Conservation (phyloP, 192 early-diverging fungal species). For the Umbelopsis vinacea region DNA sequence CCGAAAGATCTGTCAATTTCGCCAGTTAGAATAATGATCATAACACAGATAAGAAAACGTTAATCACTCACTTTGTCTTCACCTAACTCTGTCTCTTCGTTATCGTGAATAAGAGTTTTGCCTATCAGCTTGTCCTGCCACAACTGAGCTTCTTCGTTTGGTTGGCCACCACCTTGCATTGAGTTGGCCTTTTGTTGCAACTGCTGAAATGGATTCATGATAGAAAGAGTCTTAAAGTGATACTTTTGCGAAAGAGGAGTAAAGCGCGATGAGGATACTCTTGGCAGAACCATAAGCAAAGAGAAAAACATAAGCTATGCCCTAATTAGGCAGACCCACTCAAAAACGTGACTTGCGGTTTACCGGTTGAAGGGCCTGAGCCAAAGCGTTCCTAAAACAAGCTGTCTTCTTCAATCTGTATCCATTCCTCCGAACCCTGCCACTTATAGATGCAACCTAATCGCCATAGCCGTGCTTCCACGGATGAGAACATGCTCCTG, state of each 20-base stretch:
- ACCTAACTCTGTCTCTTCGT: background rate
- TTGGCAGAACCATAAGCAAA: background rate
- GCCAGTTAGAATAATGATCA: background rate
- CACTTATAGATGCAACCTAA: background rate
- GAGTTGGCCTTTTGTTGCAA: background rate
- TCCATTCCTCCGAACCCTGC: background rate
- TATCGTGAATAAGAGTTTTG: background rate
- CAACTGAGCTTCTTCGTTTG: background rate
- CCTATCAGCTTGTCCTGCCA: background rate
- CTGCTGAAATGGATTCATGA: background rate
- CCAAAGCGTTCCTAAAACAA: no score
- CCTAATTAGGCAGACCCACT: no score
- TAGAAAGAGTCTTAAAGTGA: background rate
- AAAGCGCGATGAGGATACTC: background rate
- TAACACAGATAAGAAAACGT: background rate
- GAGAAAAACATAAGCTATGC: no score
- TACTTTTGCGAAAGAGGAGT: background rate
- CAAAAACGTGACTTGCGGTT: background rate
- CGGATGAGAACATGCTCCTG: slow-evolving; percentile 17
- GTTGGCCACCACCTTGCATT: background rate
- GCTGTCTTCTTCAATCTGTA: background rate
- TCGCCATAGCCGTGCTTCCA: slow-evolving; percentile 20
- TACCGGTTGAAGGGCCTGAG: no score
- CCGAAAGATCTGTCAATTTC: slow-evolving; percentile 36
- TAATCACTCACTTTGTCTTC: background rate